Evolutionary conservation across 495 filamentous ascomycete species (phyloP), one percentile per base, ranked within the genome.

Genomic region (Trichoderma erinaceum): DNA sequence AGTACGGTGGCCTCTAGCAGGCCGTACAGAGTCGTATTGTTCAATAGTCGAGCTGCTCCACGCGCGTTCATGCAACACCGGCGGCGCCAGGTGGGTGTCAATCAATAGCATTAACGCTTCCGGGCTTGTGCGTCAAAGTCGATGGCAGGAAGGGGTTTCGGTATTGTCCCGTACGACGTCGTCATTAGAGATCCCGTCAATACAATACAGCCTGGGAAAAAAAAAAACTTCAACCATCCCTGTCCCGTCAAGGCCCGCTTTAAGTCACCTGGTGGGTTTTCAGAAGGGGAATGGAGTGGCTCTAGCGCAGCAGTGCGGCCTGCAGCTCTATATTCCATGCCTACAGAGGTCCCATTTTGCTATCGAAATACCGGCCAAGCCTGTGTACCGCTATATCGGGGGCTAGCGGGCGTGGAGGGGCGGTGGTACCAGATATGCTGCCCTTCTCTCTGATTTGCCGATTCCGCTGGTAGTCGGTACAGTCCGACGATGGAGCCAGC

Each of bases 261-360:
- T 25, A 32, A 61, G 56, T 61, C 56, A 61, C 56, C 56, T 61
- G 56, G 56, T 32, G 56, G 27, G 56, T 32, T 61, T 61, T 12
- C 23, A 32, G n/a, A n/a, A 25, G 50, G 50, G 18, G 50, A 27
- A 56, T 29, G 56, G 56, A 15, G 56, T 61, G 56, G 25, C 56
- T 15, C 56, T 61, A 61, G 56, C 27, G 48, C 48, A 23, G 48
- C 12, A 35, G 56, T 13, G 48, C 48, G 21, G 48, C 12, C 43
- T 16, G 18, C 12, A 46, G 43, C 18, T 18, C 18, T 16, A 2
- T 38, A 5, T 38, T 38, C 35, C 35, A 38, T 38, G 35, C 35
- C 35, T 7, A 38, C 35, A 1, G 29, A 29, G 29, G 29, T 29
- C 35, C 3, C 35, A 38, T 1, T 38, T 5, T 38, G 35, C 35